Evolutionary conservation across 176 grass and related monocot genomes (phyloP).

Genomic region (Oryza meridionalis): DNA sequence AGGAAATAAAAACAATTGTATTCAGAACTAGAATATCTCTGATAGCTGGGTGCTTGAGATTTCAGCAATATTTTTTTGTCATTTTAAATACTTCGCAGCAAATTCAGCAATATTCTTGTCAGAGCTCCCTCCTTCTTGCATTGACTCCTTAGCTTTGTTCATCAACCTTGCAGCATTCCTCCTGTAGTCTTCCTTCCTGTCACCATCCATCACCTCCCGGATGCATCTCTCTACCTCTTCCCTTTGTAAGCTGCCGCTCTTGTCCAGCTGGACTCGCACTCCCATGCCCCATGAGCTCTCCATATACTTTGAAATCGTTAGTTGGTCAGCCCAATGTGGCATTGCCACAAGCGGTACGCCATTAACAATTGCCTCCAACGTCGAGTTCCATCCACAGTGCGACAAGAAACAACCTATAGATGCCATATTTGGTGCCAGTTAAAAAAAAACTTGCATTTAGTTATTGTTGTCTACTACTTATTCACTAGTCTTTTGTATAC

Average conservation of each 20-base stretch:
- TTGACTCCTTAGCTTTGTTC: conserved; percentile 28
- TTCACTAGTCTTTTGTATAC: too few relatives aligned
- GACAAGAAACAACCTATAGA: conserved; percentile 55
- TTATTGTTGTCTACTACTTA: too few relatives aligned
- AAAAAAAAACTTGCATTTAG: too few relatives aligned
- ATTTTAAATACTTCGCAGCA: neutral
- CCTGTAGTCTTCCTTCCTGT: neutral
- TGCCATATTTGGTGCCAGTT: neutral
- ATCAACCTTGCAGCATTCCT: conserved; percentile 7
- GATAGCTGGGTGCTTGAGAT: too few relatives aligned
- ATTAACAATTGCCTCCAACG: conserved; percentile 27
- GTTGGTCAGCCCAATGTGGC: conserved; percentile 53
- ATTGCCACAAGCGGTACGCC: conserved; percentile 33
- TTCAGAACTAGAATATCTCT: too few relatives aligned
- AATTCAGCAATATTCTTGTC: conserved; percentile 30
- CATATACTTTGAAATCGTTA: conserved; percentile 44
- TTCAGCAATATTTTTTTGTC: neutral
- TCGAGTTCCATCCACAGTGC: conserved; percentile 66
- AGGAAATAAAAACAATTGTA: too few relatives aligned
- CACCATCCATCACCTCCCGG: conserved; percentile 31
- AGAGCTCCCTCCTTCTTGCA: conserved; percentile 20
- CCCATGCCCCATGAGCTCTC: conserved; percentile 43
- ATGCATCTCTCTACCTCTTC: conserved; percentile 43
- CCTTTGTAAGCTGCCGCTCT: neutral
- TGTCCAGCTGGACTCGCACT: neutral